These are phyloP conservation scores for Zygosaccharomyces bailii DNA, from an alignment of 805 yeast species.

Conservation along the genomic window DNA sequence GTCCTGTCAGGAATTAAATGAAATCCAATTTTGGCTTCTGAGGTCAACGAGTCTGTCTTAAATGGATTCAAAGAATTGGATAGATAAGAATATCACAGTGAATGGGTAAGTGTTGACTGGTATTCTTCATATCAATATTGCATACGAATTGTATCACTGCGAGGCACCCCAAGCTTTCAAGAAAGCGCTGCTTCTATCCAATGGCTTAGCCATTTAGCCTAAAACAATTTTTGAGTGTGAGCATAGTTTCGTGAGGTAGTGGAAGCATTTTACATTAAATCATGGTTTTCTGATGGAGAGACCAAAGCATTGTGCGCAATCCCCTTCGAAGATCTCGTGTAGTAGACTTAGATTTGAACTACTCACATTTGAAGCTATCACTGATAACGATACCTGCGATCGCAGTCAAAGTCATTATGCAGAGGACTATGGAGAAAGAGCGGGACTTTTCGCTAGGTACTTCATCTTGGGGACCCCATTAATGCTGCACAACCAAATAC, in stretches of 20 bases:
- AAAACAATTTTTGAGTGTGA: constrained; percentile 37
- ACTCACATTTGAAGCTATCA: constrained; percentile 41
- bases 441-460: constrained; percentile 21
- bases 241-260: constrained; percentile 39
- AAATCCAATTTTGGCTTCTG: constrained; percentile 42
- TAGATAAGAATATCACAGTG: constrained; percentile 42
- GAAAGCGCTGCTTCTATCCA: constrained; percentile 38
- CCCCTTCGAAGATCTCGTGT: constrained; percentile 21
- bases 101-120: constrained; percentile 48
- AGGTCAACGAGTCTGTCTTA: constrained; percentile 46
- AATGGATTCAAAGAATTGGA: constrained; percentile 47
- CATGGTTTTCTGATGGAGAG: constrained; percentile 15
- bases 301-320: constrained; percentile 25
- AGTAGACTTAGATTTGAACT: constrained; percentile 27
- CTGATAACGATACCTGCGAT: constrained; percentile 37
- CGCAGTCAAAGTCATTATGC: constrained; percentile 34
- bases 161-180: constrained; percentile 40
- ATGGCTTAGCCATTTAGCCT: constrained; percentile 40
- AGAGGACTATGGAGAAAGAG: constrained; percentile 31
- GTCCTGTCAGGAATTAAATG: constrained; percentile 37
- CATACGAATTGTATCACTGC: constrained; percentile 43
- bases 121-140: constrained; percentile 41
- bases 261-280: constrained; percentile 25
- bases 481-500: constrained; percentile 33
- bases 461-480: constrained; percentile 35